A percentile compares a stretch with the other conserved stretches of the same genome.
These are phyloP conservation scores for Pseudotsuga menziesii DNA, from an alignment of 75 land plant species.

Conservation along the genomic window DNA sequence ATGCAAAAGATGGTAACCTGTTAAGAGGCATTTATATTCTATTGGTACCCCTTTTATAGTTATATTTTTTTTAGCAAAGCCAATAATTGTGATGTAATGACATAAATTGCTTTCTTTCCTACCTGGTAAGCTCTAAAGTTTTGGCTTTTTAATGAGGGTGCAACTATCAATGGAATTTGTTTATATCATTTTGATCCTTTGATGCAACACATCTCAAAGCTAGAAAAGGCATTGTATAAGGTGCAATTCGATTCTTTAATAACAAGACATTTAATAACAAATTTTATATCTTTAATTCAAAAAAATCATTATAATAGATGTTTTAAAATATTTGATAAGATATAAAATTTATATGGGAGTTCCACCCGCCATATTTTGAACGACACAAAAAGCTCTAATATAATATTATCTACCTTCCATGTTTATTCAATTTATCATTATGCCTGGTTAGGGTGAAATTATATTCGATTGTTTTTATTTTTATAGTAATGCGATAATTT, in stretches of 20 bases:
- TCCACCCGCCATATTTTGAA: no score
- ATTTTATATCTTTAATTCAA: no score
- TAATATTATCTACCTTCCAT: no score
- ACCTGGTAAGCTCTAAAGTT: background rate
- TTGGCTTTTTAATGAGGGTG: background rate
- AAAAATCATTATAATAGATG: no score
- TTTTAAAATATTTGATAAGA: no score
- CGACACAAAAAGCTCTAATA: no score
- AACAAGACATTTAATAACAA: no score
- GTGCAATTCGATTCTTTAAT: constrained; percentile 96
- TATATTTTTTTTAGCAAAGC: background rate
- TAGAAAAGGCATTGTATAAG: constrained; percentile 75
- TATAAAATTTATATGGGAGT: no score
- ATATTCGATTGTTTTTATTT: no score
- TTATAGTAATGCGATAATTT: no score
- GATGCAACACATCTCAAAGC: constrained; percentile 65
- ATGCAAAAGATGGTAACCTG: constrained; percentile 76
- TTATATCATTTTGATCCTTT: constrained; percentile 84
- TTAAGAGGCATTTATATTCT: background rate
- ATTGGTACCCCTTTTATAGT: background rate
- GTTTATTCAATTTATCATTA: no score
- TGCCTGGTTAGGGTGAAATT: no score
- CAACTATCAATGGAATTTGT: background rate
- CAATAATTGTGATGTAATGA: background rate
- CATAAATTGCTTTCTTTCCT: background rate